These are phyloP conservation scores for Mortierella antarctica DNA, from an alignment of 192 early-diverging fungal genomes.

Conservation along the genomic window DNA sequence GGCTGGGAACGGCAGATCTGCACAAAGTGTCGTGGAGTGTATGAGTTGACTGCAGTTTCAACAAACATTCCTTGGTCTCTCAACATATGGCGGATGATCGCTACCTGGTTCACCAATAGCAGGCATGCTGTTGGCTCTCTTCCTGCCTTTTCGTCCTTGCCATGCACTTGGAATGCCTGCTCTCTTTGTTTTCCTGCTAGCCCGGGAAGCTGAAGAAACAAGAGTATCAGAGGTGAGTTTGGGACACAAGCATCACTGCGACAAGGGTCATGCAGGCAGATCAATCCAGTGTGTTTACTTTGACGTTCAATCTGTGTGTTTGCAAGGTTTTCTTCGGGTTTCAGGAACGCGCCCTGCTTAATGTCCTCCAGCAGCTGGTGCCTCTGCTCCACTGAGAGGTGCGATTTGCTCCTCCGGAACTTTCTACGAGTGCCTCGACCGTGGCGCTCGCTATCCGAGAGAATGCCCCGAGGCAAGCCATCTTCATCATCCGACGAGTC, in stretches of 20 bases:
- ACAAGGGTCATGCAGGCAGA: neutral
- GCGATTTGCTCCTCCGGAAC: conserved; percentile 22
- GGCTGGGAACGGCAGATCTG: conserved; percentile 7
- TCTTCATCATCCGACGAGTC: conserved; percentile 47
- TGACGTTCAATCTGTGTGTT: conserved; percentile 25
- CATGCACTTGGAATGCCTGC: conserved; percentile 36
- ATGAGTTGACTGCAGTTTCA: no score
- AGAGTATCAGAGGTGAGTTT: neutral
- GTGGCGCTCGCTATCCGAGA: conserved; percentile 47
- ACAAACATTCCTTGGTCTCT: neutral
- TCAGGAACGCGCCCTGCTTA: conserved; percentile 31
- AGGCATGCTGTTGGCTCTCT: conserved; percentile 50
- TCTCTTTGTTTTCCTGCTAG: conserved; percentile 25
- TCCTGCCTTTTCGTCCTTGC: conserved; percentile 41
- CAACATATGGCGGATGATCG: neutral
- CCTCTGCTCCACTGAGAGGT: conserved; percentile 35
- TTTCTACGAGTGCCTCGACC: conserved; percentile 27
- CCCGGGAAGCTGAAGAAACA: conserved; percentile 19
- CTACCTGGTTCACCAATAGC: conserved; percentile 42
- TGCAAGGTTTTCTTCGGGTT: conserved; percentile 25
- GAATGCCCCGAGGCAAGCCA: conserved; percentile 45
- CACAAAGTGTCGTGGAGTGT: neutral
- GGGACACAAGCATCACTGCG: neutral
- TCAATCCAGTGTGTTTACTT: conserved; percentile 9
- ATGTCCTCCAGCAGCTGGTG: conserved; percentile 47